Conservation (phyloP, 768 basidiomycete genomes). For the Chalciporus piperatus region DNA sequence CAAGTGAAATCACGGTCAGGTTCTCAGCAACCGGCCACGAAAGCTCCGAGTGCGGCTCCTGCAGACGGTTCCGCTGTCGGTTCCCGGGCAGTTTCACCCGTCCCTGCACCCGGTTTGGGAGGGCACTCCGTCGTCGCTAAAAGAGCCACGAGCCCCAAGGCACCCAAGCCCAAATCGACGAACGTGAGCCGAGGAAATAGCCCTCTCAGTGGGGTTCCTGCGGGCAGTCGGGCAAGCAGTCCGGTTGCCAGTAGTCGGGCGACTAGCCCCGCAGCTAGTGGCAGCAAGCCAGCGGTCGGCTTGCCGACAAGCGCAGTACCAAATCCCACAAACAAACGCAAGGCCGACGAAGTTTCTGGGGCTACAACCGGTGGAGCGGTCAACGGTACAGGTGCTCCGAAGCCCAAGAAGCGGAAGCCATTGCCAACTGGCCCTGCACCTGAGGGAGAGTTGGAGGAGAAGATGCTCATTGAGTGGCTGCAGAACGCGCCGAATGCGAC, state of each 20-base stretch:
- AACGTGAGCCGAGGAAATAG: conserved; percentile 53
- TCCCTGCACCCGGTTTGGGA: conserved; percentile 51
- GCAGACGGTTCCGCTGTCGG: conserved; percentile 27
- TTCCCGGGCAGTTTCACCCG: conserved; percentile 57
- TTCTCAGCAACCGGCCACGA: conserved; percentile 36
- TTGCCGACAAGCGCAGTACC: conserved; percentile 35
- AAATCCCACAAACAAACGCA: conserved; percentile 56
- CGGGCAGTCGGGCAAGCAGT: conserved; percentile 52
- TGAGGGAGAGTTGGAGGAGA: conserved; percentile 57
- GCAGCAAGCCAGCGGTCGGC: conserved; percentile 19
- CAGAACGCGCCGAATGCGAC: conserved; percentile 64
- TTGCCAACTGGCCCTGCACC: conserved; percentile 38
- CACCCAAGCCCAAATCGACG: conserved; percentile 52
- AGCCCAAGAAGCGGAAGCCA: conserved; percentile 57
- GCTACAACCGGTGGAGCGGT: conserved; percentile 6
- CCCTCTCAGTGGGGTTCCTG: conserved; percentile 43
- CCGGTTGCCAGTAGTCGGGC: conserved; percentile 40
- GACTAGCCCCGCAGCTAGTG: conserved; percentile 30
- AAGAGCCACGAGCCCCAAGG: conserved; percentile 81
- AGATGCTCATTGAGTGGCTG: conserved; percentile 74
- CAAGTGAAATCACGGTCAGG: conserved; percentile 44
- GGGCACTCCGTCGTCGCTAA: conserved; percentile 81
- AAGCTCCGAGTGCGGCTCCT: conserved; percentile 32
- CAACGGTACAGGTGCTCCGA: conserved; percentile 32
- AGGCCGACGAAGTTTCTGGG: conserved; percentile 43